These are phyloP conservation scores for Phytophthora pluvialis DNA, from an alignment of 352 stramenopile species.

Conservation along the genomic window DNA sequence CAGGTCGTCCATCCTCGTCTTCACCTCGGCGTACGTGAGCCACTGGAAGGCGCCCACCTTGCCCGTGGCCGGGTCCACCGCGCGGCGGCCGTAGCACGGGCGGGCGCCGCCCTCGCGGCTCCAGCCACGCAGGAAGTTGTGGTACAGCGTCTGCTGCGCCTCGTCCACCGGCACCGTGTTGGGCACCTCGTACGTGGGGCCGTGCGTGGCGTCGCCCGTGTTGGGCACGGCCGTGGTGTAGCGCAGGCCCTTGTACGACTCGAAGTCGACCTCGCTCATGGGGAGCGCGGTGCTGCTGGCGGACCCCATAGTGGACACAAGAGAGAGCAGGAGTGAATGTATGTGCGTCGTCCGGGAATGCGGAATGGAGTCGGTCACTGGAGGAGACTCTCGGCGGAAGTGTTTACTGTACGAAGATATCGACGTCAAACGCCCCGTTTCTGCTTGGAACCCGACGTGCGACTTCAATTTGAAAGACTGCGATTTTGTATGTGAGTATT, in stretches of 20 bases:
- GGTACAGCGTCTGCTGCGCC: constrained; percentile 52
- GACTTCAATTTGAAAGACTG: constrained; percentile 12
- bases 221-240: constrained; percentile 51
- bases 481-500: constrained; percentile 7
- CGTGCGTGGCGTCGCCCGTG: constrained; percentile 45
- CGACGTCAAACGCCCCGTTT: constrained; percentile 5
- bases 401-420: constrained; percentile 38
- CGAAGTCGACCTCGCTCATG: constrained; percentile 71
- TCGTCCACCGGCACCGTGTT: constrained; percentile 37
- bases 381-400: not conserved
- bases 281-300: constrained; percentile 37
- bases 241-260: constrained; percentile 51
- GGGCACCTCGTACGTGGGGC: constrained; percentile 46
- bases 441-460: constrained; percentile 19
- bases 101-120: constrained; percentile 12
- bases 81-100: constrained; percentile 19
- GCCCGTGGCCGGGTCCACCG: constrained; percentile 38
- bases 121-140: constrained; percentile 48
- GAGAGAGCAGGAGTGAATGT: constrained; percentile 22
- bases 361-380: constrained; percentile 14
- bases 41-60: constrained; percentile 57
- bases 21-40: constrained; percentile 63
- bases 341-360: not conserved
- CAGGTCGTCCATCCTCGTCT: constrained; percentile 45
- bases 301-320: constrained; percentile 44